Percentiles rank a stretch among this genome's conserved stretches.
These are phyloP conservation scores for Prunus kanzakura DNA, from an alignment of 306 rosid species.

Conservation along the genomic window DNA sequence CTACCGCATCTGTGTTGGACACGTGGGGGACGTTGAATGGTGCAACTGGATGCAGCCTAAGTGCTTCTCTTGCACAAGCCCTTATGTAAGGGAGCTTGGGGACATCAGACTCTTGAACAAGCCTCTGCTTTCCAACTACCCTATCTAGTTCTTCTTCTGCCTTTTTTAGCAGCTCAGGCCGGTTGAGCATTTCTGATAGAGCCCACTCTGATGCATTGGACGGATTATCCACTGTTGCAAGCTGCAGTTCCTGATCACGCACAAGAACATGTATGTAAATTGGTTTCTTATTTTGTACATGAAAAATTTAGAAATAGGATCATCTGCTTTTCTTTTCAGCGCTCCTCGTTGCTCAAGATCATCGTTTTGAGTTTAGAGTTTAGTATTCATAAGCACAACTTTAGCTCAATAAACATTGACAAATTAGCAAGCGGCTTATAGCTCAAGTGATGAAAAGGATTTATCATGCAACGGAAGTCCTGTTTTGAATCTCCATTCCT, in stretches of 20 bases:
- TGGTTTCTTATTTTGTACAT: no score
- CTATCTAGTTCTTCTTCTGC: slow-evolving; percentile 36
- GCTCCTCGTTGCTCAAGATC: not conserved
- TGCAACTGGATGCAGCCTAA: slow-evolving; percentile 42
- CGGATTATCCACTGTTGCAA: slow-evolving; percentile 41
- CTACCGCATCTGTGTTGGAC: slow-evolving; percentile 13
- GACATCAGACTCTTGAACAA: slow-evolving; percentile 40
- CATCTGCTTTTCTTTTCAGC: no score
- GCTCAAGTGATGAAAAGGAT: no score
- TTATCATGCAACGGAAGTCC: no score
- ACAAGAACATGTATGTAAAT: not conserved
- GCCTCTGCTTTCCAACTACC: slow-evolving; percentile 29
- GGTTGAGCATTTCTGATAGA: slow-evolving; percentile 43
- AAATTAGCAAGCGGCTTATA: no score
- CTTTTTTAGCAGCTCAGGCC: slow-evolving; percentile 23
- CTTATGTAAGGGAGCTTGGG: slow-evolving; percentile 36
- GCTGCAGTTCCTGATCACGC: slow-evolving; percentile 29
- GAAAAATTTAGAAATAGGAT: no score
- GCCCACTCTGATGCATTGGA: slow-evolving; percentile 39
- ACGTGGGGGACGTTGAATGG: slow-evolving; percentile 44
- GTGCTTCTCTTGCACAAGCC: slow-evolving; percentile 43
- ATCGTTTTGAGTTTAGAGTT: no score
- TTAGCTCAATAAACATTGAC: no score
- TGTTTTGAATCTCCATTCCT: no score
- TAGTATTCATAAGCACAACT: no score